Base-by-base conservation (phyloP, 768 basidiomycete species). In the Cyclocybe cylindracea region DNA sequence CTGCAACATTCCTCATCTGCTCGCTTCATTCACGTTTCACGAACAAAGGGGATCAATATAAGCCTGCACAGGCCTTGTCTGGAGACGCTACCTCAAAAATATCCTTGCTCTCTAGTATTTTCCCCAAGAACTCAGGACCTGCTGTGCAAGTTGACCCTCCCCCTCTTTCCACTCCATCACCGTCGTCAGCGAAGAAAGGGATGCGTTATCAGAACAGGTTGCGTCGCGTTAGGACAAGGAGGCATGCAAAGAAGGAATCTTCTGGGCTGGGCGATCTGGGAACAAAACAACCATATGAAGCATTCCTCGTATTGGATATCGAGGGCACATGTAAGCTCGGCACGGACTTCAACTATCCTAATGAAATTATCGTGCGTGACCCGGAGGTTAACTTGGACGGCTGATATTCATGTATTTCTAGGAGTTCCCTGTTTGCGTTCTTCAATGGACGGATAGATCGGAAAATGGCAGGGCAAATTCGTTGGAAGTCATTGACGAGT, bases 371-470 rank as follows among this genome's bases (percentile, higher is more conserved):
- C 56, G 96, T 91, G 66, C 63, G 87, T 79, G 49, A 53, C 41
- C 44, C 50, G 33, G 38, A 50, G 14, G 36, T 39, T 35, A 50
- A 39, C 36, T n/a, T 32, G n/a, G 37, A 40, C n/a, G 36, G 33
- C 7, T 18, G 8, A 34, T 24, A 46, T 55, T 32, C 39, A 31
- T 14, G 31, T 18, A 33, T 44, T 47, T 51, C 43, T 66, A 96
- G 94, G 94, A 99, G 70, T 94, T 92, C 72, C 96, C 96, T 5
- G 91, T 98, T 9, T 87, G 89, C 60, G 76, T 99, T 3, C 76
- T 98, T 52, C 81, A 80, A 54, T 98, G 95, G 95, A 78, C 72
- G 60, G 83, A 90, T 62, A 82, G 74, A 58, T 72, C 76, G 33
- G 51, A 66, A 13, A 76, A 79, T 45, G 80, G 79, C 44, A 70